Percentiles rank a stretch among this genome's conserved stretches.
Conservation (phyloP, 1,139 yeast genomes). For the Suhomyces terraborum region DNA sequence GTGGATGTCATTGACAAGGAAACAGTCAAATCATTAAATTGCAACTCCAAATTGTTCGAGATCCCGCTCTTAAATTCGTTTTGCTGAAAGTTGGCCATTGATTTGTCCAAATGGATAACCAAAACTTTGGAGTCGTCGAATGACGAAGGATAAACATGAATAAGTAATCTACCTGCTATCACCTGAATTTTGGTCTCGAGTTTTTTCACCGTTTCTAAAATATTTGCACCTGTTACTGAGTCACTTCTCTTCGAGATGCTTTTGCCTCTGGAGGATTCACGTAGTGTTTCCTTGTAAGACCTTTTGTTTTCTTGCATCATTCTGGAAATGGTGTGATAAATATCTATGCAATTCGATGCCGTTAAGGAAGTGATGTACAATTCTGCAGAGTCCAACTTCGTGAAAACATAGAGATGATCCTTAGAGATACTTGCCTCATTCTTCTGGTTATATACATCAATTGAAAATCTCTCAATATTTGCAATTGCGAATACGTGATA, state of each 20-base stretch:
- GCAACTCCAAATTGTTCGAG: conserved; percentile 52
- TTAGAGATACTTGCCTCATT: conserved; percentile 47
- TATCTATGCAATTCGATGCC: conserved; percentile 79
- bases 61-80: conserved; percentile 50
- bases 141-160: conserved; percentile 78
- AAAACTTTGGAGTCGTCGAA: conserved; percentile 74
- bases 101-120: conserved; percentile 59
- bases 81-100: conserved; percentile 63
- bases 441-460: conserved; percentile 70
- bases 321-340: conserved; percentile 68
- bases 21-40: conserved; percentile 62
- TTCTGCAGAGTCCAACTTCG: conserved; percentile 57
- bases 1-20: conserved; percentile 59
- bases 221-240: conserved; percentile 16
- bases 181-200: conserved; percentile 65
- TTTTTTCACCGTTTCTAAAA: conserved; percentile 43
- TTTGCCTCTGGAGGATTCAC: conserved; percentile 45
- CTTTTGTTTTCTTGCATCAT: conserved; percentile 71
- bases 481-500: conserved; percentile 79
- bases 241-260: conserved; percentile 9
- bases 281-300: conserved; percentile 72
- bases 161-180: conserved; percentile 51
- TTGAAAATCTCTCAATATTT: conserved; percentile 48
- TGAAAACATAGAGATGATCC: conserved; percentile 63
- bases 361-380: conserved; percentile 79